These are phyloP conservation scores for Durotheca rogersii DNA, from an alignment of 495 filamentous ascomycete genomes.

Conservation along the genomic window DNA sequence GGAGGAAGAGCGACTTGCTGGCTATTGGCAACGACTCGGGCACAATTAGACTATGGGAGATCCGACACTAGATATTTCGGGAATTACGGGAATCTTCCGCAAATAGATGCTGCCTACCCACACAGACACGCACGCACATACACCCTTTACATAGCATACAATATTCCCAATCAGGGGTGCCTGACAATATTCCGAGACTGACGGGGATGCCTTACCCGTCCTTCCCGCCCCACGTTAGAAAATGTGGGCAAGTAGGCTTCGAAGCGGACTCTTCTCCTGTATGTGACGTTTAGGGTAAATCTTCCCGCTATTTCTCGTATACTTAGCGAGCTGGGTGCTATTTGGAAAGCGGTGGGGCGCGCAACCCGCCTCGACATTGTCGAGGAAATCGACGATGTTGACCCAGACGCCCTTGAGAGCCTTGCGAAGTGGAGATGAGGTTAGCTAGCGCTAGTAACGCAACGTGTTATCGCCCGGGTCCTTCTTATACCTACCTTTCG, in stretches of 20 bases:
- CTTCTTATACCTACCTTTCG: conserved; percentile 37
- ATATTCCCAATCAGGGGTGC: no score
- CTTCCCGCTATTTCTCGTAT: conserved; percentile 19
- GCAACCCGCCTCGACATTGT: conserved; percentile 18
- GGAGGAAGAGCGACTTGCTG: conserved; percentile 65
- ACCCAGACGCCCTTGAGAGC: conserved; percentile 34
- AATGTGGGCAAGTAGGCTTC: conserved; percentile 14
- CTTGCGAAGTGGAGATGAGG: conserved; percentile 9
- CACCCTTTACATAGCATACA: no score
- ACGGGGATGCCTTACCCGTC: background rate
- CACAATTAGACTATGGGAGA: conserved; percentile 84
- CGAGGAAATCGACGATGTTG: conserved; percentile 44
- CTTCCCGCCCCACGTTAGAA: background rate
- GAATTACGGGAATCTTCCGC: background rate
- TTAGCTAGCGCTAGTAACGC: background rate
- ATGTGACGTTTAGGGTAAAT: conserved; percentile 27
- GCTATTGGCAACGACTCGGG: conserved; percentile 86
- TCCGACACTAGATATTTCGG: conserved; percentile 47
- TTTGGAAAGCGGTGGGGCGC: conserved; percentile 25
- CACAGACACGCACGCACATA: background rate
- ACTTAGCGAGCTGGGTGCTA: conserved; percentile 19
- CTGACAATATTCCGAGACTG: background rate
- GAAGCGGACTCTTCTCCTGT: conserved; percentile 36
- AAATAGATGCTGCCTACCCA: conserved; percentile 7
- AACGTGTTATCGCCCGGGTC: background rate